phyloP scores from a whole-genome alignment of 2,329 filamentous ascomycete genomes.

The Raffaelea ambrosiae region DNA sequence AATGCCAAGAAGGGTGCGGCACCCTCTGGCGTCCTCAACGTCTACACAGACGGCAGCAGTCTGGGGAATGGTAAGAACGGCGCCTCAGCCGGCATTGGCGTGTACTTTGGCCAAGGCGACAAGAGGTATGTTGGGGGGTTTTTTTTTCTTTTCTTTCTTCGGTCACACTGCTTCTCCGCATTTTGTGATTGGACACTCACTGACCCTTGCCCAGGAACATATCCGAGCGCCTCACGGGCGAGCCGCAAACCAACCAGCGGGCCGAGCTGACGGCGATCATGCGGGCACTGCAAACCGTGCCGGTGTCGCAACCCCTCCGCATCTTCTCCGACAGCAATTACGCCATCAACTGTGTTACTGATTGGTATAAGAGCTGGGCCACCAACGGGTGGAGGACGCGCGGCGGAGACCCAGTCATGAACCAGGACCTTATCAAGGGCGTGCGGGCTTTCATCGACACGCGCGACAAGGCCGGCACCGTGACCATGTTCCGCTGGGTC shows the following conservation, averaged over 20 bases:
- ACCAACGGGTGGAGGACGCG: slow-evolving; percentile 70
- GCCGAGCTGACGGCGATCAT: slow-evolving; percentile 88
- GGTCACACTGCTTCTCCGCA: background rate
- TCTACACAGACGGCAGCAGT: slow-evolving; percentile 58
- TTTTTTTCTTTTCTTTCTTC: background rate
- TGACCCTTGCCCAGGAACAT: slow-evolving; percentile 41
- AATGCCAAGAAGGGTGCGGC: slow-evolving; percentile 18
- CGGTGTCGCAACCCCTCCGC: slow-evolving; percentile 56
- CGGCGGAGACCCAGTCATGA: slow-evolving; percentile 60
- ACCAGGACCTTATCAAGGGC: slow-evolving; percentile 72
- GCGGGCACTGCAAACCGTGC: slow-evolving; percentile 70
- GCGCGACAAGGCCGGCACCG: slow-evolving; percentile 48
- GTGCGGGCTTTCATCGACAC: slow-evolving; percentile 65
- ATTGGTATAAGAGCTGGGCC: slow-evolving; percentile 75
- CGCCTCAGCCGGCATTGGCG: slow-evolving; percentile 53
- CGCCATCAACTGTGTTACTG: slow-evolving; percentile 78
- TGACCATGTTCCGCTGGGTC: slow-evolving; percentile 75
- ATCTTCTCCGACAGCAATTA: slow-evolving; percentile 90
- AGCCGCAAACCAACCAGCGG: slow-evolving; percentile 83
- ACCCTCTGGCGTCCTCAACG: slow-evolving; percentile 24
- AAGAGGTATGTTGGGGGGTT: slow-evolving; percentile 38
- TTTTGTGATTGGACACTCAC: background rate
- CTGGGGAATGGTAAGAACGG: slow-evolving; percentile 47
- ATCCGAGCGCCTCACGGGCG: slow-evolving; percentile 66
- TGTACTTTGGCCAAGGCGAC: slow-evolving; percentile 53